Percentiles rank a stretch among this genome's conserved stretches.
Conservation (phyloP, 345 rosid genomes). For the Combretum micranthum region DNA sequence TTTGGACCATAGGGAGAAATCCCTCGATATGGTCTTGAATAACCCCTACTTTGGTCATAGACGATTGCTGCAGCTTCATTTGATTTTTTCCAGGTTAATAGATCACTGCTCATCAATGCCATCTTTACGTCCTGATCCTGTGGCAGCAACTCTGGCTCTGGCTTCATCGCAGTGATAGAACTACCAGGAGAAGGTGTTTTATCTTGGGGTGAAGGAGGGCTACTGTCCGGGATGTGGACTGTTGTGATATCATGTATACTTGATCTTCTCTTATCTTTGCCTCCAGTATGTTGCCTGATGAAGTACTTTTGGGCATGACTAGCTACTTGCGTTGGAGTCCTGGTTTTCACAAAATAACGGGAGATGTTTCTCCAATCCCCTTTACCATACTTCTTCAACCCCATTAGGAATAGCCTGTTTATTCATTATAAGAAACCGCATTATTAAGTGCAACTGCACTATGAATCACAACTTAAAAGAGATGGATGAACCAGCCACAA, state of each 20-base stretch:
- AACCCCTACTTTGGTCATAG: no score
- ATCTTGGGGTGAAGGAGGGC: conserved; percentile 31
- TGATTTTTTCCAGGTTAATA: no score
- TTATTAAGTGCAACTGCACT: conserved; percentile 5
- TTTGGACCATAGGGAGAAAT: not conserved
- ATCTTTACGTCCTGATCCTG: no score
- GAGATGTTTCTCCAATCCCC: conserved; percentile 99
- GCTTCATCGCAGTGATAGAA: conserved; percentile 30
- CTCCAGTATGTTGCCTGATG: conserved; percentile 82
- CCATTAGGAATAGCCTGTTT: conserved; percentile 84
- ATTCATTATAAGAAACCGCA: conserved; percentile 12
- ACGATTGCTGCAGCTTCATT: no score
- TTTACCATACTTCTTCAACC: conserved; percentile 89
- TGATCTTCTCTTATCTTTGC: conserved; percentile 93
- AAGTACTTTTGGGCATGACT: conserved; percentile 99
- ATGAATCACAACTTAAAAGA: not conserved
- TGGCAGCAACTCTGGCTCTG: conserved; percentile 20
- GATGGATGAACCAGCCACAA: not conserved
- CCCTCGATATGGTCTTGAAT: no score
- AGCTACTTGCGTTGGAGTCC: conserved; percentile 98
- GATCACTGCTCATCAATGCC: no score
- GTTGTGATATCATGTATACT: conserved; percentile 98
- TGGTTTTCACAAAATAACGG: conserved; percentile 68
- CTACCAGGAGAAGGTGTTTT: conserved; percentile 29
- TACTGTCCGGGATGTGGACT: conserved; percentile 49